Evolutionary conservation across 345 rosid species (phyloP).

Genomic region (Carallia brachiata): DNA sequence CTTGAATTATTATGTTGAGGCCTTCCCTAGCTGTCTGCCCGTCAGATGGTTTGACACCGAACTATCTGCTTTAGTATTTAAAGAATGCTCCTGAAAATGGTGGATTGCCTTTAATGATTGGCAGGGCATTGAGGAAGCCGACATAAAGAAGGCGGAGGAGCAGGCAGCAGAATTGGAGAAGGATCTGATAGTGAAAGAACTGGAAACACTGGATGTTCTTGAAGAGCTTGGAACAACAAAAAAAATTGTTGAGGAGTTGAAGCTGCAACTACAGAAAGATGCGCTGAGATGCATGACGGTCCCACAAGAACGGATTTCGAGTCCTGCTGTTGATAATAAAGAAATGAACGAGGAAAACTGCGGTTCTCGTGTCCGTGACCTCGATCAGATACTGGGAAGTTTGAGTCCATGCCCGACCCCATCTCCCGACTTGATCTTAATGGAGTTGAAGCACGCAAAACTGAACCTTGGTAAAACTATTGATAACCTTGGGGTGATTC

Average conservation of each 20-base stretch:
- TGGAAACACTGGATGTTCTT: constrained; percentile 85
- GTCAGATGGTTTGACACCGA: too few species aligned
- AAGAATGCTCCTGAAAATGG: too few species aligned
- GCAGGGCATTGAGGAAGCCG: constrained; percentile 58
- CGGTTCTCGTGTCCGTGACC: constrained; percentile 18
- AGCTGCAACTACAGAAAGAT: constrained; percentile 80
- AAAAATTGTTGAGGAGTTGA: constrained; percentile 78
- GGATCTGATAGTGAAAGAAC: constrained; percentile 86
- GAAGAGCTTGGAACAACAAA: constrained; percentile 89
- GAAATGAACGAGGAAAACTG: constrained; percentile 58
- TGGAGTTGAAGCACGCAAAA: constrained; percentile 86
- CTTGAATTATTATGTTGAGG: too few species aligned
- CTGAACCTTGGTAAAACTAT: constrained; percentile 83
- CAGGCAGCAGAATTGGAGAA: constrained; percentile 86
- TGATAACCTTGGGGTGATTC: constrained; percentile 74
- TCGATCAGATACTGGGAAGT: constrained; percentile 27
- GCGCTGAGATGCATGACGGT: constrained; percentile 59
- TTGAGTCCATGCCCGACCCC: constrained; percentile 46
- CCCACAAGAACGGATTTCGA: constrained; percentile 35
- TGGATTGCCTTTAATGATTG: constrained; percentile 13
- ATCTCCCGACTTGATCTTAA: constrained; percentile 72
- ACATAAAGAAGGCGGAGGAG: constrained; percentile 89
- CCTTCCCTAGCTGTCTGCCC: too few species aligned
- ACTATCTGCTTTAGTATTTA: too few species aligned
- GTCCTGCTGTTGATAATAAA: constrained; percentile 39